These are phyloP conservation scores for Hymenoscyphus linearis DNA, from an alignment of 2,329 filamentous ascomycete species.

Conservation along the genomic window DNA sequence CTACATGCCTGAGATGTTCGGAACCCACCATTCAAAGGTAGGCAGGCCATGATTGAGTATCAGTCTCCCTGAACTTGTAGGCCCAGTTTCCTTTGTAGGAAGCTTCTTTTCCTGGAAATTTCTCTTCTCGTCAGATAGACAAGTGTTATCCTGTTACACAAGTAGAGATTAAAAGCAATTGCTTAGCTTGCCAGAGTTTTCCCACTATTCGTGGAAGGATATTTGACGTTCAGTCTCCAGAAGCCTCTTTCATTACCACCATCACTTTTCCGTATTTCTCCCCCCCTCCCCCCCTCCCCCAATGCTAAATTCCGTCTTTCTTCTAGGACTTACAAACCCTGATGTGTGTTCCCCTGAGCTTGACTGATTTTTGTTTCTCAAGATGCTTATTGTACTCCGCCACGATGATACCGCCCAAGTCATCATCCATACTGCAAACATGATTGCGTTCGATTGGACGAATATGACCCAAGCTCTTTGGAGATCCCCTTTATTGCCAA, in stretches of 20 bases:
- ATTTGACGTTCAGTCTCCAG: neutral
- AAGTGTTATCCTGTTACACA: neutral
- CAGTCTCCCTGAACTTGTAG: neutral
- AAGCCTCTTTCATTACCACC: too few relatives aligned
- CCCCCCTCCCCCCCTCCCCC: too few relatives aligned
- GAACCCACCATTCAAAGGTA: constrained; percentile 63
- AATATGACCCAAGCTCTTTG: constrained; percentile 86
- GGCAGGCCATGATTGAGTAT: neutral
- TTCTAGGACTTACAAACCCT: neutral
- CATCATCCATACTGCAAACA: constrained; percentile 84
- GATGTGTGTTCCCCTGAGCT: neutral
- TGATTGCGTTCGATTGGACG: constrained; percentile 82
- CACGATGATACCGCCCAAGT: constrained; percentile 73
- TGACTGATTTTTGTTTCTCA: constrained; percentile 34
- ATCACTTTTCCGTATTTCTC: too few relatives aligned
- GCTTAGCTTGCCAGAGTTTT: neutral
- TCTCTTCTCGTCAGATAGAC: neutral
- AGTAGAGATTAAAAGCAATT: neutral
- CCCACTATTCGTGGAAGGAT: neutral
- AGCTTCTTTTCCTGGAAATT: neutral
- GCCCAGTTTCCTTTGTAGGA: neutral
- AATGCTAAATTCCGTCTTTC: too few relatives aligned
- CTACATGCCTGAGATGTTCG: constrained; percentile 77
- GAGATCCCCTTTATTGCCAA: constrained; percentile 65
- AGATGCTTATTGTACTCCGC: constrained; percentile 80